A percentile compares a stretch with the other conserved stretches of the same genome.
Conservation (phyloP, 2,329 filamentous ascomycete species). For the Diplodia sapinea region DNA sequence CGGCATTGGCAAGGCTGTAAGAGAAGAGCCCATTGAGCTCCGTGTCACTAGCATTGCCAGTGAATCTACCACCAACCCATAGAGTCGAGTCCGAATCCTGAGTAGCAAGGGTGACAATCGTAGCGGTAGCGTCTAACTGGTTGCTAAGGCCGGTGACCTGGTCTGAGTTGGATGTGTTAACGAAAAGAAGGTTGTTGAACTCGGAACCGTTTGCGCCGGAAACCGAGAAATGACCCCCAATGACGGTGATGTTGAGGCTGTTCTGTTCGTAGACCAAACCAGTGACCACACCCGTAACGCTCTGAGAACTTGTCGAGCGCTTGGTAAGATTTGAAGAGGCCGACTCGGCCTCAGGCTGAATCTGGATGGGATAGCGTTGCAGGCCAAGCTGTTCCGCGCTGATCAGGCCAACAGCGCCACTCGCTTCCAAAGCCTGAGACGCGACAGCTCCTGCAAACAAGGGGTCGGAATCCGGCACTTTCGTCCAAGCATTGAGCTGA, state of each 20-base stretch:
- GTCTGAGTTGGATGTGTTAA: slow-evolving; percentile 75
- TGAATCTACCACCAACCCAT: slow-evolving; percentile 82
- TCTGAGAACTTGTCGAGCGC: slow-evolving; percentile 50
- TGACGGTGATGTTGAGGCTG: slow-evolving; percentile 78
- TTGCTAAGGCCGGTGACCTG: slow-evolving; percentile 71
- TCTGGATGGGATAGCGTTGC: slow-evolving; percentile 61
- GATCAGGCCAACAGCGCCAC: slow-evolving; percentile 72
- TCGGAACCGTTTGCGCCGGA: slow-evolving; percentile 70
- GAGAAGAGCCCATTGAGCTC: slow-evolving; percentile 75
- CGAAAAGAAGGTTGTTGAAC: slow-evolving; percentile 80
- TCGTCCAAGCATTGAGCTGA: slow-evolving; percentile 72
- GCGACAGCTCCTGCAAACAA: slow-evolving; percentile 84
- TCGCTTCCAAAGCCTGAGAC: slow-evolving; percentile 74
- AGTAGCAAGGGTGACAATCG: slow-evolving; percentile 73
- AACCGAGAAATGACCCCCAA: slow-evolving; percentile 85
- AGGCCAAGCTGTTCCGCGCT: slow-evolving; percentile 42
- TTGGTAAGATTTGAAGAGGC: slow-evolving; percentile 46
- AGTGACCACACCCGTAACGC: slow-evolving; percentile 71
- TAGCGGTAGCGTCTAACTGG: slow-evolving; percentile 72
- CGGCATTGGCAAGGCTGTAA: slow-evolving; percentile 73
- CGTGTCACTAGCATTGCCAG: slow-evolving; percentile 69
- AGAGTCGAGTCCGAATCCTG: slow-evolving; percentile 64
- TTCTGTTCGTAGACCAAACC: slow-evolving; percentile 77
- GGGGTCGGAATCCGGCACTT: slow-evolving; percentile 66
- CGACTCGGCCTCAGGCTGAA: slow-evolving; percentile 43